These are phyloP conservation scores for Globisporangium lucens DNA, from an alignment of 352 stramenopile genomes.

Conservation along the genomic window DNA sequence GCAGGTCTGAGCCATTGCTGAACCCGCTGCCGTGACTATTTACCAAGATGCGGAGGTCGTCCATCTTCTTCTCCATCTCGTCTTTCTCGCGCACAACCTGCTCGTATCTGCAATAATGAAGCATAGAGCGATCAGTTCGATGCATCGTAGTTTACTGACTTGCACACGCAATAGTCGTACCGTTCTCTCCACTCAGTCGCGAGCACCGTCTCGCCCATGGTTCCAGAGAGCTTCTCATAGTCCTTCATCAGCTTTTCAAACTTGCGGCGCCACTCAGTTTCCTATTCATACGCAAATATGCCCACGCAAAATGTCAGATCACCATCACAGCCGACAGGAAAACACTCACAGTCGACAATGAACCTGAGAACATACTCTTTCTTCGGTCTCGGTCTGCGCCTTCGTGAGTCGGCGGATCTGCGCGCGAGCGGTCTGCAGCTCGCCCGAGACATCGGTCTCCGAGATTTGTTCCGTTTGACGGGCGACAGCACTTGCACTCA, in stretches of 20 bases:
- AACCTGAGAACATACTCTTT: slow-evolving; percentile 36
- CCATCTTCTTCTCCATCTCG: slow-evolving; percentile 70
- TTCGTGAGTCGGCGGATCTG: slow-evolving; percentile 79
- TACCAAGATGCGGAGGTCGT: slow-evolving; percentile 50
- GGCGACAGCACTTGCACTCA: slow-evolving; percentile 70
- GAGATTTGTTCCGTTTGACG: slow-evolving; percentile 78
- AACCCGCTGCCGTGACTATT: slow-evolving; percentile 27
- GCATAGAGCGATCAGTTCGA: not conserved
- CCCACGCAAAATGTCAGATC: not conserved
- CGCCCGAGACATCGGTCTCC: slow-evolving; percentile 63
- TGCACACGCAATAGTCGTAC: slow-evolving; percentile 18
- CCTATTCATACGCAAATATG: slow-evolving; percentile 26
- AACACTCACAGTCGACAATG: not conserved
- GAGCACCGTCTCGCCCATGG: slow-evolving; percentile 81
- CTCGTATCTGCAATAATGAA: slow-evolving; percentile 48
- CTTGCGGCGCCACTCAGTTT: slow-evolving; percentile 78
- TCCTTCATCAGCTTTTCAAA: slow-evolving; percentile 85
- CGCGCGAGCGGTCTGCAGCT: slow-evolving; percentile 67
- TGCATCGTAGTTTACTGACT: not conserved
- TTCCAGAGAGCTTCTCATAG: slow-evolving; percentile 82
- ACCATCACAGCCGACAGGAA: not conserved
- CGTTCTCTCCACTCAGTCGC: slow-evolving; percentile 84
- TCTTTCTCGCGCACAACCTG: slow-evolving; percentile 73
- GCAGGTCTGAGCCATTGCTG: slow-evolving; percentile 44
- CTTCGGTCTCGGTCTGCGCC: slow-evolving; percentile 67